Percentiles rank a stretch among this genome's conserved stretches.
Conservation (phyloP, 495 filamentous ascomycete genomes). For the Penicillium samsonianum region DNA sequence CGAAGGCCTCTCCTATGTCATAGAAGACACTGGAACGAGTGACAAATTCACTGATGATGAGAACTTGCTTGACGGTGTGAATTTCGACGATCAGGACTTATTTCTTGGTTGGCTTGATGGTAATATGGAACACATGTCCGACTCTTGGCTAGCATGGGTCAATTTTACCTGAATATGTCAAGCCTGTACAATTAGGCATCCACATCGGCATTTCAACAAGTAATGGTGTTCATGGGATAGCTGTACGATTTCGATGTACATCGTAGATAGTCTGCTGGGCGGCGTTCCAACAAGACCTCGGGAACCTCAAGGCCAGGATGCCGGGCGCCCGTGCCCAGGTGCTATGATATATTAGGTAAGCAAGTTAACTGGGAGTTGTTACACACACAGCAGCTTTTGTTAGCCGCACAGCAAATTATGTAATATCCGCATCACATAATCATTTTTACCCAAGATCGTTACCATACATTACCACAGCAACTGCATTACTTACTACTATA, state of each 20-base stretch:
- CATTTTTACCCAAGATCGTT: too few species aligned
- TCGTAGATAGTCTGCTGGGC: too few species aligned
- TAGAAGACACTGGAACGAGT: neutral
- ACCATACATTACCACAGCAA: too few species aligned
- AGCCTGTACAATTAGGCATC: neutral
- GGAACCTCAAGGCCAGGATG: too few species aligned
- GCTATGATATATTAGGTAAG: too few species aligned
- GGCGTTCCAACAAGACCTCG: too few species aligned
- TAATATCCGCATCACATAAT: too few species aligned
- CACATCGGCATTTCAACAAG: neutral
- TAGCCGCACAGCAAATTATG: too few species aligned
- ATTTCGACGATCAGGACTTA: constrained; percentile 17
- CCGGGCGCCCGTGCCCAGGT: too few species aligned
- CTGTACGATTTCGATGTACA: neutral
- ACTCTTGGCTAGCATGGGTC: constrained; percentile 17
- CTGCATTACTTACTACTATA: too few species aligned
- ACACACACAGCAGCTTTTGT: too few species aligned
- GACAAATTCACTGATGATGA: neutral
- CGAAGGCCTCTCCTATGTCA: neutral
- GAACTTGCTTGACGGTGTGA: constrained; percentile 13
- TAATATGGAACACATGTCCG: constrained; percentile 9
- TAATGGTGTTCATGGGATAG: neutral
- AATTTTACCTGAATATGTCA: constrained; percentile 14
- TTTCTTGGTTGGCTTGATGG: constrained; percentile 21
- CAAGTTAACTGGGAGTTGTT: too few species aligned